These are phyloP conservation scores for Parmelia sp. DNA, from an alignment of 495 filamentous ascomycete genomes.

Conservation along the genomic window DNA sequence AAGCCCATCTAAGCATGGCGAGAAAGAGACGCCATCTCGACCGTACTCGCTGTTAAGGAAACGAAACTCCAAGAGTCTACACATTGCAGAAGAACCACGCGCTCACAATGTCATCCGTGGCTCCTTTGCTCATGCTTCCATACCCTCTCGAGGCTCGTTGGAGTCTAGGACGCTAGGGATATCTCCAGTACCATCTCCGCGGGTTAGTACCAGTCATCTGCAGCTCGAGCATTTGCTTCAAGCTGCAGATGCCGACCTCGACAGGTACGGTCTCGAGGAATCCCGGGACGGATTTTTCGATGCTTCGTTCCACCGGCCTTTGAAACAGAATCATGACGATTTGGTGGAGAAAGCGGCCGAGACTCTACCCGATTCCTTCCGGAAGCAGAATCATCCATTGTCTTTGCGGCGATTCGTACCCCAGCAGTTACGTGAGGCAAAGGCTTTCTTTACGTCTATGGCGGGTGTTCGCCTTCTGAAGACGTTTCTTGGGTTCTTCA, in stretches of 20 bases:
- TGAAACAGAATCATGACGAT: conserved; percentile 23
- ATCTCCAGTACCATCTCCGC: conserved; percentile 23
- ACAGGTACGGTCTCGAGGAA: conserved; percentile 49
- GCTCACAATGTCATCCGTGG: conserved; percentile 29
- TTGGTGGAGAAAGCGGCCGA: conserved; percentile 34
- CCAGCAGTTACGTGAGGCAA: conserved; percentile 39
- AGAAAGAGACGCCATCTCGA: not conserved
- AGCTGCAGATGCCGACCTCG: conserved; percentile 36
- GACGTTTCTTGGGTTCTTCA: conserved; percentile 48
- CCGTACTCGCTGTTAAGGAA: conserved; percentile 1
- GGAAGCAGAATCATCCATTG: conserved; percentile 38
- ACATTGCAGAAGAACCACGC: not conserved
- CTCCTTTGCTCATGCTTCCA: conserved; percentile 26
- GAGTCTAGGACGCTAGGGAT: not conserved
- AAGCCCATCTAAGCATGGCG: not conserved
- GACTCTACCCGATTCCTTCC: conserved; percentile 36
- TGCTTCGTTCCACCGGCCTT: conserved; percentile 46
- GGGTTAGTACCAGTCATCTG: conserved; percentile 27
- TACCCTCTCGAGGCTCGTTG: conserved; percentile 15
- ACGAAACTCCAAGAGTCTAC: not conserved
- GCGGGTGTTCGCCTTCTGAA: conserved; percentile 46
- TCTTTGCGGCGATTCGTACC: conserved; percentile 40
- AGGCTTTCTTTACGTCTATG: conserved; percentile 34
- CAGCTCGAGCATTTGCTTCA: conserved; percentile 40
- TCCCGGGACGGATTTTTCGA: conserved; percentile 56